phyloP scores from a whole-genome alignment of 306 rosid species.

The Spatholobus suberectus region DNA sequence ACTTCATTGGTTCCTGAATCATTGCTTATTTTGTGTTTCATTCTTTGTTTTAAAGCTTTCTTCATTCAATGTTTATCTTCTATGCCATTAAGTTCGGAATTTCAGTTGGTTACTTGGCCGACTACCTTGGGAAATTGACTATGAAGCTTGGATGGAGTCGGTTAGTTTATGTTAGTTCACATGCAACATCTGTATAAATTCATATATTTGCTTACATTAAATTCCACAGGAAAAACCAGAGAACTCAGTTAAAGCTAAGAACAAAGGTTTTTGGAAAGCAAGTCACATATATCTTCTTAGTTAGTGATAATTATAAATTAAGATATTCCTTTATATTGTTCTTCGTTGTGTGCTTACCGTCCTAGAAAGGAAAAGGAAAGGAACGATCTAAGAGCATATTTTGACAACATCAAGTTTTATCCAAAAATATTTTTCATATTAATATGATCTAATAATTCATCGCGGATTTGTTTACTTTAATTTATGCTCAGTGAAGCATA shows the following conservation, averaged over 20 bases:
- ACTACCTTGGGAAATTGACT: too few species aligned
- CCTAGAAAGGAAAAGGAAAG: too few species aligned
- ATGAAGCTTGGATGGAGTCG: too few species aligned
- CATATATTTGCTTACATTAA: background rate
- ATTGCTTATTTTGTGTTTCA: too few species aligned
- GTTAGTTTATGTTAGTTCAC: background rate
- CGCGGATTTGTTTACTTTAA: background rate
- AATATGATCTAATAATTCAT: background rate
- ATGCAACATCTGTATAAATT: background rate
- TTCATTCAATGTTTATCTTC: too few species aligned
- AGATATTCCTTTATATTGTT: background rate
- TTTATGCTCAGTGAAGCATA: background rate
- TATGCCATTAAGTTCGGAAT: too few species aligned
- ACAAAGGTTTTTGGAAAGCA: background rate
- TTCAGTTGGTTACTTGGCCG: too few species aligned
- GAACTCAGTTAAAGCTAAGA: background rate
- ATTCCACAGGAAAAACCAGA: background rate
- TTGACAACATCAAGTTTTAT: too few species aligned
- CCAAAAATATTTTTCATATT: background rate
- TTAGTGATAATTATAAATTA: background rate
- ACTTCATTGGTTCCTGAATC: too few species aligned
- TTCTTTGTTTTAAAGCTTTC: too few species aligned
- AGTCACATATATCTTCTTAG: background rate
- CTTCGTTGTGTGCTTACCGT: too few species aligned
- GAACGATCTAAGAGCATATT: too few species aligned